Evolutionary conservation across 768 basidiomycete genomes (phyloP), one percentile per base, ranked within the genome.

Genomic region (Dentipellis sp.): DNA sequence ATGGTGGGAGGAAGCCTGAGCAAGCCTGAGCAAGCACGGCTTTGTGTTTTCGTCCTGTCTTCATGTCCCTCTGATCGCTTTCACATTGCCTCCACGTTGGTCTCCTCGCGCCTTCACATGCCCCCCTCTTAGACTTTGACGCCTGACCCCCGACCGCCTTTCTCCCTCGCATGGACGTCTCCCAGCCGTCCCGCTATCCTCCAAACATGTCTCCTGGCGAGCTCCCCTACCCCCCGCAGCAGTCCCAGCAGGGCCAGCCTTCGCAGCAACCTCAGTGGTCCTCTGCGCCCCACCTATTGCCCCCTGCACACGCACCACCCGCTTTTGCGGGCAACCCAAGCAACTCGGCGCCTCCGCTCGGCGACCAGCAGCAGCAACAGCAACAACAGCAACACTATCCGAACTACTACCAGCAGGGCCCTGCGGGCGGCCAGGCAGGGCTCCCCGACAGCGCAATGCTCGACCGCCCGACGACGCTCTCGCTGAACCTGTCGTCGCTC

Each of bases 401-500:
- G 10, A 59, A 60, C 10, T 65, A 64, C 53, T 57, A 54, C 59
- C 53, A 53, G 50, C 62, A 57, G 54, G 63, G 56, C 45, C 47
- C 60, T 35, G 60, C 63, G 21, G 29, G 29, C 29, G 29, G 29
- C 29, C 36, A 48, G 45, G 62, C 66, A 56, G 55, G 52, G 48
- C 40, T 62, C 45, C 58, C 61, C 59, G 39, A 66, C 64, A 39
- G 67, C 64, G 21, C 63, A 42, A 55, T 63, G 53, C 54, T 59
- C 42, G 68, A 68, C 55, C 61, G 64, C 52, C 58, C 63, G 47
- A 69, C 76, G 37, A 65, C 73, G 1, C 74, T 88, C 46, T 80
- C 83, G 34, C 78, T 89, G 66, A 89, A 88, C 66, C 74, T 90
- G 56, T 81, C 81, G 22, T 75, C 78, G 1, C 77, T 89, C 53